Evolutionary conservation across 73 alveolate species (phyloP).

Genomic region (Paramecium biaurelia): DNA sequence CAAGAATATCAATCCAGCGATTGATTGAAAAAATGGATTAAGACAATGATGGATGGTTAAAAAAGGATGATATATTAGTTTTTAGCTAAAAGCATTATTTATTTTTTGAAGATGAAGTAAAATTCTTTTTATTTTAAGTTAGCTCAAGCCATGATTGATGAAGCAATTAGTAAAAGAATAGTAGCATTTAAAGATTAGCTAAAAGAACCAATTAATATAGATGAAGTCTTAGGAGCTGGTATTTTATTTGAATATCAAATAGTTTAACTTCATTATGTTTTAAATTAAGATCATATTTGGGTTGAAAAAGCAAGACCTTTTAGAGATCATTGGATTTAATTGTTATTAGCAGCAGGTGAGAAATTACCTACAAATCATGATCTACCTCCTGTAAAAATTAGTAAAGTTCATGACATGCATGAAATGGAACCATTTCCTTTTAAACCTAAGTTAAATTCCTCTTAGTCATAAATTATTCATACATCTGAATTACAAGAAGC

Average conservation of each 20-base stretch:
- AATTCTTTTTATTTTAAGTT: not conserved
- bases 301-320: conserved; percentile 13
- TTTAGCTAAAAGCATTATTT: conserved; percentile 26
- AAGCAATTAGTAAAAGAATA: conserved; percentile 41
- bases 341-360: conserved; percentile 34
- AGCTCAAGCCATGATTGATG: conserved; percentile 15
- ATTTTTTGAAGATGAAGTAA: conserved; percentile 1
- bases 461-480: not conserved
- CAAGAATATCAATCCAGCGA: not conserved
- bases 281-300: conserved; percentile 11
- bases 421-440: conserved; percentile 17
- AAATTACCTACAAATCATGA: not conserved
- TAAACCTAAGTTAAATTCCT: not conserved
- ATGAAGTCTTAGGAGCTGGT: conserved; percentile 47
- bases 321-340: conserved; percentile 4
- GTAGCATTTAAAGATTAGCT: conserved; percentile 26
- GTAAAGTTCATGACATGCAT: conserved; percentile 35
- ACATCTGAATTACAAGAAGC: not conserved
- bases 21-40: conserved; percentile 29
- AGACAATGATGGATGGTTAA: conserved; percentile 35
- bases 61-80: not conserved
- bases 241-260: not conserved
- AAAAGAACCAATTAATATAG: conserved; percentile 39
- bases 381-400: not conserved
- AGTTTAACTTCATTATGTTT: conserved; percentile 34